A percentile compares a stretch with the other conserved stretches of the same genome.
phyloP scores from a whole-genome alignment of 495 filamentous ascomycete species.

The Penicillium coprophilum region DNA sequence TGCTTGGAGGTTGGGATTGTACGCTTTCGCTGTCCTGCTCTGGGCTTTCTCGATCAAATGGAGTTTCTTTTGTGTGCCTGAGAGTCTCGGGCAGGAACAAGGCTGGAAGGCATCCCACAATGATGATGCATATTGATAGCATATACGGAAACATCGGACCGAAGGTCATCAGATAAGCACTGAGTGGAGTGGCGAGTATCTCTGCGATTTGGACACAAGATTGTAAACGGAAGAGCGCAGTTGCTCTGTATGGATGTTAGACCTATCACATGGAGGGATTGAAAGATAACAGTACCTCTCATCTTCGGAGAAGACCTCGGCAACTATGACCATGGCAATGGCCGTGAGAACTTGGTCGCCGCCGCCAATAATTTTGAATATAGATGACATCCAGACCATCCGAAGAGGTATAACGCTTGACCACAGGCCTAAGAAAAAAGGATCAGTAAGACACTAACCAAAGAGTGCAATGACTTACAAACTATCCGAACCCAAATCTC shows the following conservation, averaged over 20 bases:
- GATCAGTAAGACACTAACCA: neutral
- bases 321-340: conserved; percentile 31
- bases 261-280: neutral
- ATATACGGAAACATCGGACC: conserved; percentile 30
- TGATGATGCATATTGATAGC: conserved; percentile 26
- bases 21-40: conserved; percentile 1
- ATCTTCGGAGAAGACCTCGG: conserved; percentile 35
- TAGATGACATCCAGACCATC: conserved; percentile 31
- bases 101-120: conserved; percentile 28
- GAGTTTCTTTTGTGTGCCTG: conserved; percentile 22
- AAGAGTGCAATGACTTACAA: neutral
- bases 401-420: conserved; percentile 32
- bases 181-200: conserved; percentile 33
- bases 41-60: neutral
- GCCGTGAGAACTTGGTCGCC: conserved; percentile 26
- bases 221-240: conserved; percentile 28
- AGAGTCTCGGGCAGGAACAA: conserved; percentile 50
- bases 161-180: conserved; percentile 33
- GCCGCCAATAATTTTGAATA: conserved; percentile 33
- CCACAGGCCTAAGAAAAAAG: conserved; percentile 19
- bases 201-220: conserved; percentile 26
- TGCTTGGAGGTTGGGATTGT: conserved; percentile 3
- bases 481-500: conserved; percentile 17
- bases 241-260: conserved; percentile 24
- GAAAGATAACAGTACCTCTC: conserved; percentile 26